Percentiles rank a stretch among this genome's conserved stretches.
phyloP scores from a whole-genome alignment of 169 alveolate species.

The Plasmodium cynomolgi region DNA sequence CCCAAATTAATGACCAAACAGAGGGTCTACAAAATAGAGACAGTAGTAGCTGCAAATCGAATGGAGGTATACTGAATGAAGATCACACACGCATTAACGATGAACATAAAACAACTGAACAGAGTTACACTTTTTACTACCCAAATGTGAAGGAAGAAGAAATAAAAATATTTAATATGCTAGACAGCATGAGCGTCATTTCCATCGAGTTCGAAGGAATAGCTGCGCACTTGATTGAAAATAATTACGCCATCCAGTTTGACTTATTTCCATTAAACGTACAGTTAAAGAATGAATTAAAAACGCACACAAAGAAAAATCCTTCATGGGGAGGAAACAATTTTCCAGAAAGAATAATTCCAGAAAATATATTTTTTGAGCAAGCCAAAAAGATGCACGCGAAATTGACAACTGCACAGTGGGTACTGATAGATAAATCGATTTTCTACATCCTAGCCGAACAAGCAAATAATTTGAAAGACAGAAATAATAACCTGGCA shows the following conservation, averaged over 20 bases:
- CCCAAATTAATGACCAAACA: background rate
- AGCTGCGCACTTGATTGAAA: conserved; percentile 63
- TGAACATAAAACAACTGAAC: background rate
- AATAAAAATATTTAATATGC: conserved; percentile 11
- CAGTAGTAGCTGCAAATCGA: background rate
- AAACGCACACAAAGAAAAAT: background rate
- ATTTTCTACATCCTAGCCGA: conserved; percentile 70
- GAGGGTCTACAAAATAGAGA: background rate
- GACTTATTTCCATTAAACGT: conserved; percentile 45
- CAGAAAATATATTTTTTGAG: conserved; percentile 30
- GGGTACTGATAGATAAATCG: conserved; percentile 73
- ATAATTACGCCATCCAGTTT: conserved; percentile 27
- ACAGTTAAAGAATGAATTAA: conserved; percentile 1
- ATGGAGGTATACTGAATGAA: background rate
- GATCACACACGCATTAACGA: background rate
- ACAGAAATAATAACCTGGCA: conserved; percentile 48
- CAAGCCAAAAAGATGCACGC: conserved; percentile 70
- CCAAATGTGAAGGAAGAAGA: conserved; percentile 51
- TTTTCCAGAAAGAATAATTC: conserved; percentile 36
- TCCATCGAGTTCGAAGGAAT: conserved; percentile 57
- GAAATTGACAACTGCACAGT: conserved; percentile 53
- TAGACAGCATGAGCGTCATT: conserved; percentile 31
- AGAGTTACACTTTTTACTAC: background rate
- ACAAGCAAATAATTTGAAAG: conserved; percentile 70
- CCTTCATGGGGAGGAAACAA: background rate